These are phyloP conservation scores for Actinidia polygama DNA, from an alignment of 179 eudicot species.

Conservation along the genomic window DNA sequence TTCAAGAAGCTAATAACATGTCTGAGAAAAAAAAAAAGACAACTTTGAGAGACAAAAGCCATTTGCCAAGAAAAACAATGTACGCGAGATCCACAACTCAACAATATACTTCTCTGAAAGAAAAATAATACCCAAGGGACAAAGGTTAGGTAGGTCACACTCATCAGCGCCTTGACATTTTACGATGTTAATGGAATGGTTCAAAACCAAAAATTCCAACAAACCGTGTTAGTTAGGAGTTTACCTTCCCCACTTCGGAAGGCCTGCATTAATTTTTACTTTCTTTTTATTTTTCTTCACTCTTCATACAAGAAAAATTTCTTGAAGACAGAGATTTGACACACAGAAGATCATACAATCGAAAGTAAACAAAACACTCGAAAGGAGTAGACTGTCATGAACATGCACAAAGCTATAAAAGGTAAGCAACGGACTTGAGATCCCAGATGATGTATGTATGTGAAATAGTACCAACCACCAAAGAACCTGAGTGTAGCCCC, in stretches of 20 bases:
- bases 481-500: not conserved
- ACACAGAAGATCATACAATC: not conserved
- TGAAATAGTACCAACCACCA: too few species aligned
- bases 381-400: not conserved
- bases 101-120: not conserved
- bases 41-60: not conserved
- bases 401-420: too few species aligned
- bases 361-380: too few species aligned
- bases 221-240: not conserved
- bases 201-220: not conserved
- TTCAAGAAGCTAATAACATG: not conserved
- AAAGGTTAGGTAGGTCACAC: not conserved
- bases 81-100: not conserved
- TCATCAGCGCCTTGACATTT: too few species aligned
- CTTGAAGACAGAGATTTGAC: not conserved
- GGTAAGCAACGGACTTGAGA: too few species aligned
- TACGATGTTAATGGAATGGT: not conserved
- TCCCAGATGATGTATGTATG: too few species aligned
- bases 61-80: not conserved
- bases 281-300: constrained; percentile 3
- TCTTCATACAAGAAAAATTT: not conserved
- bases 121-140: not conserved
- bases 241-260: not conserved
- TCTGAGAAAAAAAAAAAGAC: not conserved
- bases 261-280: not conserved